These are phyloP conservation scores for Phytophthora pini DNA, from an alignment of 352 stramenopile genomes.

Conservation along the genomic window DNA sequence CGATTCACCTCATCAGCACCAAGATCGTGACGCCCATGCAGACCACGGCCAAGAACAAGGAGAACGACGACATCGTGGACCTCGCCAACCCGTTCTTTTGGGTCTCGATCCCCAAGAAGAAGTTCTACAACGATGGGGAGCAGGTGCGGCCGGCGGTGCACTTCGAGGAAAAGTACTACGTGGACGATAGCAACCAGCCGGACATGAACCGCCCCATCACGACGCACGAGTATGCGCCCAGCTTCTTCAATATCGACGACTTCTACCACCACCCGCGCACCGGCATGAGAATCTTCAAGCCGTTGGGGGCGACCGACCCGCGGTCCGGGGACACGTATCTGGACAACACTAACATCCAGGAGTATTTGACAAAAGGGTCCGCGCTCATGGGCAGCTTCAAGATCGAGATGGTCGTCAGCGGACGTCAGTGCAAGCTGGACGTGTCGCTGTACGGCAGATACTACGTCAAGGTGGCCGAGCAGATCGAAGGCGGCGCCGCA, in stretches of 20 bases:
- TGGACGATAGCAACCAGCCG: neutral
- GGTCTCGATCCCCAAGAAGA: neutral
- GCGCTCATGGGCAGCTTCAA: constrained; percentile 1
- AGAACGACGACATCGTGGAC: neutral
- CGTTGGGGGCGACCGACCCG: neutral
- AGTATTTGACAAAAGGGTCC: neutral
- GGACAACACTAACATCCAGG: neutral
- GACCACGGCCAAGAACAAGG: neutral
- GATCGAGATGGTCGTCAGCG: constrained; percentile 1
- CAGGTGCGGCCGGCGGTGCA: neutral
- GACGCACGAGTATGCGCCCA: neutral
- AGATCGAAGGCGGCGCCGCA: too few relatives aligned
- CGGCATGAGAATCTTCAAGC: neutral
- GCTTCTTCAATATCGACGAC: constrained; percentile 1
- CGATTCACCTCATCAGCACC: constrained; percentile 1
- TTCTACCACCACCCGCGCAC: constrained; percentile 3
- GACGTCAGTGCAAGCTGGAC: constrained; percentile 5
- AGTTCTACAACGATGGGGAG: neutral
- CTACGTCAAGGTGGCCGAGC: too few relatives aligned
- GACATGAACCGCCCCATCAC: neutral
- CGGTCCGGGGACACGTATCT: neutral
- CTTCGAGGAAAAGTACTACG: neutral
- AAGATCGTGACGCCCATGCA: neutral
- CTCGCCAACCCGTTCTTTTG: neutral
- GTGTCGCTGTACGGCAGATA: neutral